These are phyloP conservation scores for Leccinum boreale DNA, from an alignment of 768 basidiomycete species.

Conservation along the genomic window DNA sequence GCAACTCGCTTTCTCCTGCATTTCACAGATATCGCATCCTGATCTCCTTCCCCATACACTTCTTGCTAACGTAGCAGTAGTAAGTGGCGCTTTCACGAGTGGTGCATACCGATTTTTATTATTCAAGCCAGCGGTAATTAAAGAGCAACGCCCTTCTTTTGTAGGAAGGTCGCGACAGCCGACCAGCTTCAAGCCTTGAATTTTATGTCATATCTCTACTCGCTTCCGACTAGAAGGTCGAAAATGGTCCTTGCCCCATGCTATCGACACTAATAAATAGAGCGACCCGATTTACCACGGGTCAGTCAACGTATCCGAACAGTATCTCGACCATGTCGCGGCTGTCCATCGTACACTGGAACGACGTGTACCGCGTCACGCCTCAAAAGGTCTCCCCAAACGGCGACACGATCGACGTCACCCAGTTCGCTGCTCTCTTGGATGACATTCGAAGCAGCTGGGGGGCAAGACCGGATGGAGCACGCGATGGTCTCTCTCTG, in stretches of 20 bases:
- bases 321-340: constrained; percentile 30
- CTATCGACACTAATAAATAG: constrained; percentile 2
- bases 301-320: neutral
- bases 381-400: constrained; percentile 63
- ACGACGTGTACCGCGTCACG: constrained; percentile 80
- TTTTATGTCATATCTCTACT: neutral
- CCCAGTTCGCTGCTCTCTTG: constrained; percentile 77
- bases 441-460: constrained; percentile 60
- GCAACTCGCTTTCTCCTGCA: neutral
- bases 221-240: neutral
- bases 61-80: no score
- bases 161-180: neutral
- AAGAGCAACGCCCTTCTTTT: neutral
- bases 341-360: constrained; percentile 63
- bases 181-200: neutral
- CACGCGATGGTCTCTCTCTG: constrained; percentile 69
- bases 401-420: constrained; percentile 74
- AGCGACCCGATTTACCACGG: neutral
- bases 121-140: neutral
- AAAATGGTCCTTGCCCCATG: neutral
- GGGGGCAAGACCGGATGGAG: constrained; percentile 44
- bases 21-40: no score
- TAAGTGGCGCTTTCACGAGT: no score
- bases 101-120: neutral
- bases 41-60: neutral